Base-by-base conservation (phyloP, 2,329 filamentous ascomycete genomes). In the Huntiella abstrusa region DNA sequence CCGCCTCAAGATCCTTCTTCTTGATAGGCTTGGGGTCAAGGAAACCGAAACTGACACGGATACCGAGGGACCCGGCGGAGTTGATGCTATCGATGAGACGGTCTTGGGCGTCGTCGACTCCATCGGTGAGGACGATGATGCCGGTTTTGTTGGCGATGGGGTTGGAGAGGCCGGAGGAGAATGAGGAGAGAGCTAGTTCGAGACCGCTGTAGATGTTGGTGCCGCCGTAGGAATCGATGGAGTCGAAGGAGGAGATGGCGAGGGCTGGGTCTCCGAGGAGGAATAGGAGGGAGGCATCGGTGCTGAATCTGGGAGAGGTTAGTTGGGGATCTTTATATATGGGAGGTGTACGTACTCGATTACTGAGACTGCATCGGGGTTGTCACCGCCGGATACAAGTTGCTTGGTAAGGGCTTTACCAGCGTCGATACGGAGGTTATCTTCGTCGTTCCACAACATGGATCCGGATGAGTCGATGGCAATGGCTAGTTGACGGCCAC, bases 381-480 rank as follows among this genome's bases (percentile, higher is more conserved):
- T 43, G 36, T 51, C 40, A 4, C 51, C 49, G 35, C 43, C 51
- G 4, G 47, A 48, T 17, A 52, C 41, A 28, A 54, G 48, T 43
- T 52, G 45, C 11, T 37, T 45, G 34, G 51, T 52, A 36, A 53
- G 36, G 1, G 50, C 43, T 37, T 50, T 52, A 16, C 50, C 51
- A 28, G 52, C 52, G 5, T 41, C 35, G 15, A 53, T 48, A 15
- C 49, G 48, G 13, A 54, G 38, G 16, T 51, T 44, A 12, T 43
- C n/a, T 4, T 50, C 49, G 33, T 54, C 50, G n/a, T 52, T 54
- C 36, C 33, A 38, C 10, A 22, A 15, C 49, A 53, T 54, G 22
- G 52, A 54, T 12, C 52, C 51, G 10, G 52, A 54, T 8, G 51
- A 53, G 43, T 54, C 52, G 11, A 54, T 41, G 19, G 49, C 52